phyloP scores from a whole-genome alignment of 805 yeast species.

The Debaryomyces tyrocola region DNA sequence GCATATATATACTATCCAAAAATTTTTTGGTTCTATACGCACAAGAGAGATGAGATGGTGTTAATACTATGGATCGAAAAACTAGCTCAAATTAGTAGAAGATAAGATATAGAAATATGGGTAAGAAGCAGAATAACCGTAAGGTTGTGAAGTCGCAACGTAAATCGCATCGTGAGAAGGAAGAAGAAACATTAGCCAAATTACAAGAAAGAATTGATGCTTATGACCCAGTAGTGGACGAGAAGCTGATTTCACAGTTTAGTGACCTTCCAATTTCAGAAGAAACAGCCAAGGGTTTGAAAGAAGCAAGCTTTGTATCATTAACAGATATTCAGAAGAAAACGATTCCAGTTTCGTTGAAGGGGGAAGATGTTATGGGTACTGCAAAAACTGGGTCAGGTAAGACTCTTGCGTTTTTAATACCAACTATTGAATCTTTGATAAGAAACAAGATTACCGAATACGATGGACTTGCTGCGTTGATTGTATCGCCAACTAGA shows the following conservation, averaged over 20 bases:
- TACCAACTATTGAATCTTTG: constrained; percentile 75
- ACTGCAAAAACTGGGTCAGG: constrained; percentile 93
- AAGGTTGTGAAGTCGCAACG: constrained; percentile 3
- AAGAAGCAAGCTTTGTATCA: constrained; percentile 71
- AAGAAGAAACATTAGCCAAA: constrained; percentile 34
- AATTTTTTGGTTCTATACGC: constrained; percentile 2
- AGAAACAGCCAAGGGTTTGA: constrained; percentile 68
- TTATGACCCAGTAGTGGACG: constrained; percentile 45
- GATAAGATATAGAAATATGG: constrained; percentile 12
- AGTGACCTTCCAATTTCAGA: constrained; percentile 75
- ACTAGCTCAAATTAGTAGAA: background rate
- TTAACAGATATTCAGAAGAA: constrained; percentile 86
- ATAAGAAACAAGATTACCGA: constrained; percentile 74
- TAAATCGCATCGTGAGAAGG: constrained; percentile 22
- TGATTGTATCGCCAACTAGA: constrained; percentile 88
- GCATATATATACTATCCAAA: constrained; percentile 1
- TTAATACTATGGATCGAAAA: background rate
- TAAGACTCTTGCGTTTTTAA: constrained; percentile 80
- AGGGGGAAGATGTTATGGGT: constrained; percentile 78
- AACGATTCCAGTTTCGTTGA: constrained; percentile 72
- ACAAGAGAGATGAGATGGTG: constrained; percentile 6
- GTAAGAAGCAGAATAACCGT: constrained; percentile 15
- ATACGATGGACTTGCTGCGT: constrained; percentile 84
- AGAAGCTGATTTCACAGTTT: constrained; percentile 46
- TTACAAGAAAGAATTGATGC: constrained; percentile 55